Percentiles rank a stretch among this genome's conserved stretches.
Evolutionary conservation across 257 asterid genomes (phyloP).

Genomic region (Forsythia viridissima): DNA sequence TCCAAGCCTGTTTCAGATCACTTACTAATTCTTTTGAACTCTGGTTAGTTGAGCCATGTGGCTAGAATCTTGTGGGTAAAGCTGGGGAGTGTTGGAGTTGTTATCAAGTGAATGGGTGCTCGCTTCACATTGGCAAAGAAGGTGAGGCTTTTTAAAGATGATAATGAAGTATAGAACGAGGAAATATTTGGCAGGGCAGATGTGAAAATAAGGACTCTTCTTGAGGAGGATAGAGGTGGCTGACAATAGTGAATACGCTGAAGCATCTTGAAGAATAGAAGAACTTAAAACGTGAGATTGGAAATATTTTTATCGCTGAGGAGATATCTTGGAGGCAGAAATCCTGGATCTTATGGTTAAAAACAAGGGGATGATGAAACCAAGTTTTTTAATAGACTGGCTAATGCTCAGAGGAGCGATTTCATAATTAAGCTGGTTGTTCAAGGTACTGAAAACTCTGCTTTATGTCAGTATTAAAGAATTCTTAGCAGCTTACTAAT

Average conservation of each 20-base stretch:
- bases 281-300: neutral
- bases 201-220: neutral
- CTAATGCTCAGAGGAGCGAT: neutral
- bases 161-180: neutral
- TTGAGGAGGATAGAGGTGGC: neutral
- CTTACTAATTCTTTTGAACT: neutral
- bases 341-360: neutral
- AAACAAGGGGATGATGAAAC: neutral
- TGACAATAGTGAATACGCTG: neutral
- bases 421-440: neutral
- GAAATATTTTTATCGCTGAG: neutral
- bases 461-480: neutral
- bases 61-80: neutral
- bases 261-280: neutral
- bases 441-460: neutral
- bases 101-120: neutral
- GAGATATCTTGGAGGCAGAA: neutral
- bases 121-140: neutral
- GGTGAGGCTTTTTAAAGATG: neutral
- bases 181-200: neutral
- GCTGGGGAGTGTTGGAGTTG: neutral
- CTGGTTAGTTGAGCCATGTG: neutral
- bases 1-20: neutral
- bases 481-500: neutral
- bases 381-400: neutral